Conservation (phyloP, 768 basidiomycete species). For the Russula vinacea region DNA sequence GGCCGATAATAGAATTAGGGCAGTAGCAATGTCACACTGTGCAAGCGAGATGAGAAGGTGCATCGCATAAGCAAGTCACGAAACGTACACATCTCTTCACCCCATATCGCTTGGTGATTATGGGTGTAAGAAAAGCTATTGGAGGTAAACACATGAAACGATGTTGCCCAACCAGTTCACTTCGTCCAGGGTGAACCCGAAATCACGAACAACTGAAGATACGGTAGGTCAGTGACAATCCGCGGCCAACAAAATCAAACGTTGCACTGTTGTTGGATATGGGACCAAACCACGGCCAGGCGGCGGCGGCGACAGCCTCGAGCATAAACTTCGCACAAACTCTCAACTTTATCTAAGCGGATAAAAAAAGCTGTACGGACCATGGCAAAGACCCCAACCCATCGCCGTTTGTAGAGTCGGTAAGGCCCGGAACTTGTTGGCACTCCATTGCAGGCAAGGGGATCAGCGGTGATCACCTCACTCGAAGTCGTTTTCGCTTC, state of each 20-base stretch:
- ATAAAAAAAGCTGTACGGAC: constrained; percentile 38
- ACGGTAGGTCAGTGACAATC: not conserved
- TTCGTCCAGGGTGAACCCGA: constrained; percentile 63
- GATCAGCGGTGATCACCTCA: not conserved
- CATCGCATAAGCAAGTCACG: not conserved
- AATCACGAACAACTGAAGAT: constrained; percentile 53
- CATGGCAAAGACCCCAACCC: constrained; percentile 59
- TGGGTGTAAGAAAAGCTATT: constrained; percentile 55
- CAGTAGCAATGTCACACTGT: constrained; percentile 63
- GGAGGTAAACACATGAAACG: constrained; percentile 57
- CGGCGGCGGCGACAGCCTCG: constrained; percentile 57
- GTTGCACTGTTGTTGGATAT: constrained; percentile 63
- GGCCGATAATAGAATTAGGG: constrained; percentile 54
- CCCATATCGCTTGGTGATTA: constrained; percentile 56
- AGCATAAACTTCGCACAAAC: constrained; percentile 50
- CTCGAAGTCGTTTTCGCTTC: too few species aligned
- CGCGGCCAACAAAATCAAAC: not conserved
- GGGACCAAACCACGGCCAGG: constrained; percentile 82
- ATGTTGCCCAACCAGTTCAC: constrained; percentile 83
- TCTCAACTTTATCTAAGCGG: not conserved
- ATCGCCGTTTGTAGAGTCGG: constrained; percentile 67
- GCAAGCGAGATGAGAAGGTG: not conserved
- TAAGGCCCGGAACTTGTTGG: constrained; percentile 38
- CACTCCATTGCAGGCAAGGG: not conserved
- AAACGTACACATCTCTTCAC: constrained; percentile 59